Conservation (phyloP, 148 eudicot genomes). For the Rhododendron vialii region DNA sequence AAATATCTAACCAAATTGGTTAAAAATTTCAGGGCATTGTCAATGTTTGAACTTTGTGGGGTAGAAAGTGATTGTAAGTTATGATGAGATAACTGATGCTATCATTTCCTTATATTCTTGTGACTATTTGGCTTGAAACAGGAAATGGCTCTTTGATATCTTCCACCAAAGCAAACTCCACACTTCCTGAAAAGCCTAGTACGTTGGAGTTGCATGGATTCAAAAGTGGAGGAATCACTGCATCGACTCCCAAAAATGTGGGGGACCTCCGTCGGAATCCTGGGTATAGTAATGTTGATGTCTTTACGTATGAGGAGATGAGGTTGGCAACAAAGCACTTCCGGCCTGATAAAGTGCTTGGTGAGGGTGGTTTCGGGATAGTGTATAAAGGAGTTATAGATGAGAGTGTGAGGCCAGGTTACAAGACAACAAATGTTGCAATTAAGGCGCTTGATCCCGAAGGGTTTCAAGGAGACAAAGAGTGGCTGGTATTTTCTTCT, state of each 20-base stretch:
- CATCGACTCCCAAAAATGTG: slow-evolving; percentile 60
- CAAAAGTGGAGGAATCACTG: slow-evolving; percentile 32
- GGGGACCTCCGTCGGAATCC: slow-evolving; percentile 70
- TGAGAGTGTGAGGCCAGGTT: slow-evolving; percentile 72
- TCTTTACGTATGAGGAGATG: slow-evolving; percentile 85
- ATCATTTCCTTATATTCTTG: neutral
- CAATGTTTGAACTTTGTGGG: neutral
- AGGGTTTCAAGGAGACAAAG: slow-evolving; percentile 85
- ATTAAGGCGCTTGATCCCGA: slow-evolving; percentile 85
- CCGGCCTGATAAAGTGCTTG: slow-evolving; percentile 77
- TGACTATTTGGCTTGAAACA: slow-evolving; percentile 22
- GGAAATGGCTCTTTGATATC: slow-evolving; percentile 21
- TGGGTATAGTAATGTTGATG: slow-evolving; percentile 62
- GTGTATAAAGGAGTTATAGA: slow-evolving; percentile 79
- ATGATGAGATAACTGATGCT: neutral
- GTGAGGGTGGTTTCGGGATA: slow-evolving; percentile 93
- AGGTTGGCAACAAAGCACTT: slow-evolving; percentile 75
- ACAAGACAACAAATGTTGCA: slow-evolving; percentile 62
- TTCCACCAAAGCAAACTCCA: slow-evolving; percentile 21
- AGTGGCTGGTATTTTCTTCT: slow-evolving; percentile 78
- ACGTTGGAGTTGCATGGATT: slow-evolving; percentile 26
- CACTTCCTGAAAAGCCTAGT: slow-evolving; percentile 14
- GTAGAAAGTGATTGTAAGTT: neutral
- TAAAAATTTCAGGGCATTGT: neutral
- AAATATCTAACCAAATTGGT: neutral